Percentiles rank a stretch among this genome's conserved stretches.
Evolutionary conservation across 352 stramenopile genomes (phyloP).

Genomic region (Phytophthora kernoviae): DNA sequence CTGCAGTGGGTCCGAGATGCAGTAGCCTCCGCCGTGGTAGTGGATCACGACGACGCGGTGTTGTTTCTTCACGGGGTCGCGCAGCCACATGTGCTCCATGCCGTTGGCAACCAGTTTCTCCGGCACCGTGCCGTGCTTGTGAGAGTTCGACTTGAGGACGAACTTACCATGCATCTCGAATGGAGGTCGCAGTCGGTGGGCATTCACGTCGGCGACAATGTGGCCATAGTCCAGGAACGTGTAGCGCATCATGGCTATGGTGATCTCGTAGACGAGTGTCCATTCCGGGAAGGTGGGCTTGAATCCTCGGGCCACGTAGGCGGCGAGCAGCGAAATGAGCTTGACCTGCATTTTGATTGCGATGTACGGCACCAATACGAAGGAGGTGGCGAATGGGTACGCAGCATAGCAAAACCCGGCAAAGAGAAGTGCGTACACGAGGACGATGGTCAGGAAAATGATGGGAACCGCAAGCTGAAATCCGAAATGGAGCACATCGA

Average conservation of each 20-base stretch:
- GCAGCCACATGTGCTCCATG: conserved; percentile 43
- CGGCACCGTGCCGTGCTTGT: conserved; percentile 14
- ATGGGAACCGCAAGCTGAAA: conserved; percentile 1
- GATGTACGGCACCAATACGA: conserved; percentile 14
- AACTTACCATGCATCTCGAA: conserved; percentile 25
- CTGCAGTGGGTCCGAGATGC: conserved; percentile 25
- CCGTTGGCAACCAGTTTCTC: conserved; percentile 26
- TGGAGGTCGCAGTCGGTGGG: conserved; percentile 22
- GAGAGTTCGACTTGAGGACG: conserved; percentile 15
- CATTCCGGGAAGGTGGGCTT: conserved; percentile 32
- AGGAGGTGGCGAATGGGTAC: conserved; percentile 15
- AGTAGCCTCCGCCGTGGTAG: conserved; percentile 45
- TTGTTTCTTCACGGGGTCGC: conserved; percentile 11
- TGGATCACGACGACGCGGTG: conserved; percentile 43
- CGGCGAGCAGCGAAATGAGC: conserved; percentile 7
- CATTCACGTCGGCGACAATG: conserved; percentile 15
- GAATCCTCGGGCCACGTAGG: conserved; percentile 10
- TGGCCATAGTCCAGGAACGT: conserved; percentile 32
- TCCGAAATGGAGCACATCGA: conserved; percentile 7
- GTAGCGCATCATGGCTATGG: conserved; percentile 31
- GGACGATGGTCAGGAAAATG: conserved; percentile 8
- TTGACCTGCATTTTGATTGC: conserved; percentile 17
- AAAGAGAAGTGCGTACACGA: conserved; percentile 16
- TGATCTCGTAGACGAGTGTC: conserved; percentile 38
- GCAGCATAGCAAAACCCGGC: conserved; percentile 14